Percentiles rank a stretch among this genome's conserved stretches.
phyloP scores from a whole-genome alignment of 352 stramenopile species.

The Salisapilia sapeloensis region DNA sequence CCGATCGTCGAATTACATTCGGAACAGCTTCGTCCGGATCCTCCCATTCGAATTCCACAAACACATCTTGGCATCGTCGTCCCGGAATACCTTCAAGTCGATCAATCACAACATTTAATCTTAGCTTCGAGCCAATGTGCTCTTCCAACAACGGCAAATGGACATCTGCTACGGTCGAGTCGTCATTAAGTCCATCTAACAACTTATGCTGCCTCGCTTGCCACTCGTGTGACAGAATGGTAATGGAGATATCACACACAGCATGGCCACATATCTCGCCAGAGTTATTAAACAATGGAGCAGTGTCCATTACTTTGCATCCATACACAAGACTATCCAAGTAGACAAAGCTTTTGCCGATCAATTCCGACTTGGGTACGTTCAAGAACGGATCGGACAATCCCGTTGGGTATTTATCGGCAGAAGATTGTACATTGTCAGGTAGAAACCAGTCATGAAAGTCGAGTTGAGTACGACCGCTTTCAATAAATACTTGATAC shows the following conservation, averaged over 20 bases:
- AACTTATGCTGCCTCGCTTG: slow-evolving; percentile 42
- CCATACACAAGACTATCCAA: slow-evolving; percentile 40
- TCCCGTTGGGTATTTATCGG: slow-evolving; percentile 11
- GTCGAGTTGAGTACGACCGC: slow-evolving; percentile 18
- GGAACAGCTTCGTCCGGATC: slow-evolving; percentile 7
- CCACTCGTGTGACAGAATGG: slow-evolving; percentile 55
- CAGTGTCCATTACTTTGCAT: slow-evolving; percentile 32
- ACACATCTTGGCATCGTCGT: slow-evolving; percentile 53
- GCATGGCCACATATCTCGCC: slow-evolving; percentile 18
- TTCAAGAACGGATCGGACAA: slow-evolving; percentile 71
- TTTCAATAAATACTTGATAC: slow-evolving; percentile 75
- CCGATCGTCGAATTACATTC: no score
- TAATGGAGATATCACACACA: slow-evolving; percentile 43
- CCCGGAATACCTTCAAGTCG: slow-evolving; percentile 38
- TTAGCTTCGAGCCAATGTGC: slow-evolving; percentile 35
- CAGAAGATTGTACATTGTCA: slow-evolving; percentile 3
- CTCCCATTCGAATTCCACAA: slow-evolving; percentile 35
- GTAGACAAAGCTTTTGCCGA: slow-evolving; percentile 58
- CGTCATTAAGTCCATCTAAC: slow-evolving; percentile 31
- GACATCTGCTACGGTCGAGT: slow-evolving; percentile 13
- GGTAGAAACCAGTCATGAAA: slow-evolving; percentile 1
- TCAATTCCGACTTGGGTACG: slow-evolving; percentile 34
- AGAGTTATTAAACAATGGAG: slow-evolving; percentile 35
- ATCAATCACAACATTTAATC: slow-evolving; percentile 30
- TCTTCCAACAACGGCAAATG: slow-evolving; percentile 18